Percentiles rank a stretch among this genome's conserved stretches.
phyloP scores from a whole-genome alignment of 345 rosid species.

The Citrus australasica region DNA sequence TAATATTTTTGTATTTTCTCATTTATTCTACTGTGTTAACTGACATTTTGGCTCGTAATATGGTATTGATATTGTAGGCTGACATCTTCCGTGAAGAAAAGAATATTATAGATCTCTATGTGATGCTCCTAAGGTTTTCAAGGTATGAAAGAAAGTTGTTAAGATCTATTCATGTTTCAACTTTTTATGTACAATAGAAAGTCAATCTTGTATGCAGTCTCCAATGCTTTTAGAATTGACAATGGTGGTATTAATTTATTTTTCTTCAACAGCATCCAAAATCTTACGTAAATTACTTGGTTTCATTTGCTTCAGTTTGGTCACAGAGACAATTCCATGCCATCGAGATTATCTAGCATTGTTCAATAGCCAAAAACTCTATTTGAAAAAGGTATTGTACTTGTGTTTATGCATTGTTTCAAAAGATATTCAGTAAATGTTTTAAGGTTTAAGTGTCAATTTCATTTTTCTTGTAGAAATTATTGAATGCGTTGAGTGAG shows the following conservation, averaged over 20 bases:
- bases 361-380: conserved; percentile 41
- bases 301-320: conserved; percentile 61
- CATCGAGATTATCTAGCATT: conserved; percentile 76
- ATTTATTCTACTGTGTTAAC: background rate
- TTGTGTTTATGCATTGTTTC: background rate
- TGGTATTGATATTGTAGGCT: conserved; percentile 48
- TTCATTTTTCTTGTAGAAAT: conserved; percentile 47
- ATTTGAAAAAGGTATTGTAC: conserved; percentile 56
- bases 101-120: conserved; percentile 78
- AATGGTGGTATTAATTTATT: background rate
- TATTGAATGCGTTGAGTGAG: conserved; percentile 65
- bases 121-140: conserved; percentile 94
- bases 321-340: conserved; percentile 83
- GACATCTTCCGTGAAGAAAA: conserved; percentile 88
- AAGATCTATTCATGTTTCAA: background rate
- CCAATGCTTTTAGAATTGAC: background rate
- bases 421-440: conserved; percentile 4
- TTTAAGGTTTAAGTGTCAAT: conserved; percentile 17
- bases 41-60: background rate
- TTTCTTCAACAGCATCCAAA: background rate
- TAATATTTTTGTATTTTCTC: background rate
- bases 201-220: background rate
- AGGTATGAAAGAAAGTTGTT: conserved; percentile 42
- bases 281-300: conserved; percentile 5
- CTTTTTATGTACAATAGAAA: background rate